Evolutionary conservation across 352 stramenopile species (phyloP).

Genomic region (Blastocystis sp.): DNA sequence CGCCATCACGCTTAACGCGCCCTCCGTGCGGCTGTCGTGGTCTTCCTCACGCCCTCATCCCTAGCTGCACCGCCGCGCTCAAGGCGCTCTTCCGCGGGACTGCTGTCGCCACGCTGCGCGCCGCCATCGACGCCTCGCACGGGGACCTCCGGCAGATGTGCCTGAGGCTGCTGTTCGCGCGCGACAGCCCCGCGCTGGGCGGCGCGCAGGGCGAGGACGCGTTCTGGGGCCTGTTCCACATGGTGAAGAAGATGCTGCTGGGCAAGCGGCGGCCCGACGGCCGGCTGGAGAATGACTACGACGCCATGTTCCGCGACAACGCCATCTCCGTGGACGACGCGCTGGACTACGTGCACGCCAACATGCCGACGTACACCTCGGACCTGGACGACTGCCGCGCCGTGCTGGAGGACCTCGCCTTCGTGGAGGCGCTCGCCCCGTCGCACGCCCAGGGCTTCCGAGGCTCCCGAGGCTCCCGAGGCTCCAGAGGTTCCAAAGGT

Average conservation of each 20-base stretch:
- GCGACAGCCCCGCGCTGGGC: not conserved
- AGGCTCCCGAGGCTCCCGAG: no score
- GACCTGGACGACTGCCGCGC: slow-evolving; percentile 13
- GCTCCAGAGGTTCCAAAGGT: no score
- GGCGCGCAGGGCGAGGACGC: not conserved
- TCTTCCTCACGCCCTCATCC: not conserved
- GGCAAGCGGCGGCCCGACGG: slow-evolving; percentile 11
- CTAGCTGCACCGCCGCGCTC: not conserved
- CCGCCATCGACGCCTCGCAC: not conserved
- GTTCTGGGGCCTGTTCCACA: slow-evolving; percentile 58
- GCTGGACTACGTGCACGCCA: slow-evolving; percentile 14
- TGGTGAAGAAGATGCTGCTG: slow-evolving; percentile 63
- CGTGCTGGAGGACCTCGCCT: slow-evolving; percentile 20
- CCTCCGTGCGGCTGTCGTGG: not conserved
- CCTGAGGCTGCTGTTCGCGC: slow-evolving; percentile 38
- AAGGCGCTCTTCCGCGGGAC: not conserved
- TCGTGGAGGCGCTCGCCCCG: not conserved
- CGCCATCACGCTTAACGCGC: not conserved
- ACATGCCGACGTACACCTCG: slow-evolving; percentile 22
- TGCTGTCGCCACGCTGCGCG: not conserved
- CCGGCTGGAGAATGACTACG: slow-evolving; percentile 42
- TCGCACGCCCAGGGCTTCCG: not conserved
- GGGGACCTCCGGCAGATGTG: slow-evolving; percentile 49
- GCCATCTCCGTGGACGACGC: slow-evolving; percentile 17
- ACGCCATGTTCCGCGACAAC: slow-evolving; percentile 29